phyloP scores from a whole-genome alignment of 73 alveolate species.

The Uronychia setigera region DNA sequence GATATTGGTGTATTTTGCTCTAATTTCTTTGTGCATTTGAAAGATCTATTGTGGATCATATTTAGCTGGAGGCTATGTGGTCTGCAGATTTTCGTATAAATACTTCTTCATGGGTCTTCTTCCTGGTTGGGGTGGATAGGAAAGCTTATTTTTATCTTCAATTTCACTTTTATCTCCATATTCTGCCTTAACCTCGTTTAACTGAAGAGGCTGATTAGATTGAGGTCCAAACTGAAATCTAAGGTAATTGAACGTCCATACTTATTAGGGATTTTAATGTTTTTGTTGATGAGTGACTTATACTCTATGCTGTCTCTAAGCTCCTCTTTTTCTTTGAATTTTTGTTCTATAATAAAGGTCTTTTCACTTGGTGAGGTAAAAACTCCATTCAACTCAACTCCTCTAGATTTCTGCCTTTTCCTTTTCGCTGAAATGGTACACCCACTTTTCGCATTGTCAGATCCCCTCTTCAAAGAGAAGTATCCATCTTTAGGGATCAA shows the following conservation, averaged over 20 bases:
- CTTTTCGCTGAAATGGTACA: not conserved
- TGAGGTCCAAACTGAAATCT: no score
- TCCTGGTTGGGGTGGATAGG: not conserved
- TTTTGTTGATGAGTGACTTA: not conserved
- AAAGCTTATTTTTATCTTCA: not conserved
- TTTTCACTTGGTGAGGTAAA: not conserved
- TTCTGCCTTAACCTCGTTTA: not conserved
- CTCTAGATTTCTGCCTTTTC: not conserved
- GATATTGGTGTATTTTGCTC: not conserved
- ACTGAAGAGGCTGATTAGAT: no score
- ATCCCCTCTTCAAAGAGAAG: not conserved
- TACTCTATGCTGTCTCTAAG: not conserved
- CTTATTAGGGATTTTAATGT: not conserved
- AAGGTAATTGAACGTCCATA: not conserved
- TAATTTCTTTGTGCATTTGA: not conserved
- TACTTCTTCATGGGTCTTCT: not conserved
- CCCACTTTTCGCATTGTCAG: not conserved
- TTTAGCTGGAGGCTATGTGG: not conserved
- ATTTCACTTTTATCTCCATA: not conserved
- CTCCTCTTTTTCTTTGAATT: not conserved
- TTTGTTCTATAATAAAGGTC: not conserved
- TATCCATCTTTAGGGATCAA: not conserved
- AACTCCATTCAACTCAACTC: not conserved
- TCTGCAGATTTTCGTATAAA: not conserved
- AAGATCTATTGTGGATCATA: not conserved